Percentiles rank a stretch among this genome's conserved stretches.
phyloP scores from a whole-genome alignment of 805 yeast genomes.

The Metschnikowia shivogae region DNA sequence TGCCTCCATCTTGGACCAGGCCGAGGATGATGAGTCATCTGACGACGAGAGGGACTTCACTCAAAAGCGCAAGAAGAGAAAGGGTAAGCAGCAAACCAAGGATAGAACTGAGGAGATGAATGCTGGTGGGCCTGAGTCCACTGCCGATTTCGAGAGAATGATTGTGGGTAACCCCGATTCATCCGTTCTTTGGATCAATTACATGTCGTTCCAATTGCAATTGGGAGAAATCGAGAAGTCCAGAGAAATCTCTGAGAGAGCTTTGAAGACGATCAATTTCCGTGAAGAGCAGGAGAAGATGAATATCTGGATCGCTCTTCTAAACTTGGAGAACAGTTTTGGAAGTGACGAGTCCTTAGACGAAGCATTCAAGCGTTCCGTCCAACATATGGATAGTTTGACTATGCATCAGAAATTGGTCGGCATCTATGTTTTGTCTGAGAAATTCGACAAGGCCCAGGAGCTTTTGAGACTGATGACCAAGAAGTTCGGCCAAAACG shows the following conservation, averaged over 20 bases:
- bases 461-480: constrained; percentile 59
- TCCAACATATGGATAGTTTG: constrained; percentile 87
- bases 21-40: constrained; percentile 50
- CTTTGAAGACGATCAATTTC: constrained; percentile 81
- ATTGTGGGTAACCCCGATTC: constrained; percentile 91
- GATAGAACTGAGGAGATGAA: constrained; percentile 84
- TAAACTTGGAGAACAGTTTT: constrained; percentile 90
- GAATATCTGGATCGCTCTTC: constrained; percentile 92
- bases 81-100: constrained; percentile 50
- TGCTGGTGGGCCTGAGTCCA: constrained; percentile 87
- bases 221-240: constrained; percentile 93
- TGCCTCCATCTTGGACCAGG: constrained; percentile 81
- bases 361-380: constrained; percentile 74
- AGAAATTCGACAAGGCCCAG: constrained; percentile 67
- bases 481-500: constrained; percentile 72
- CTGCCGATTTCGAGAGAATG: constrained; percentile 85
- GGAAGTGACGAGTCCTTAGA: constrained; percentile 83
- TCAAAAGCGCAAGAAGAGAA: constrained; percentile 44
- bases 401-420: constrained; percentile 77
- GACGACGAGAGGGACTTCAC: constrained; percentile 58
- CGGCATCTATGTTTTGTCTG: constrained; percentile 69
- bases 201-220: constrained; percentile 96
- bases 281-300: constrained; percentile 90
- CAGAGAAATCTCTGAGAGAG: constrained; percentile 88
- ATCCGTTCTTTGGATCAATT: constrained; percentile 94